Conservation (phyloP, 768 basidiomycete species). For the Mycena latifolia region DNA sequence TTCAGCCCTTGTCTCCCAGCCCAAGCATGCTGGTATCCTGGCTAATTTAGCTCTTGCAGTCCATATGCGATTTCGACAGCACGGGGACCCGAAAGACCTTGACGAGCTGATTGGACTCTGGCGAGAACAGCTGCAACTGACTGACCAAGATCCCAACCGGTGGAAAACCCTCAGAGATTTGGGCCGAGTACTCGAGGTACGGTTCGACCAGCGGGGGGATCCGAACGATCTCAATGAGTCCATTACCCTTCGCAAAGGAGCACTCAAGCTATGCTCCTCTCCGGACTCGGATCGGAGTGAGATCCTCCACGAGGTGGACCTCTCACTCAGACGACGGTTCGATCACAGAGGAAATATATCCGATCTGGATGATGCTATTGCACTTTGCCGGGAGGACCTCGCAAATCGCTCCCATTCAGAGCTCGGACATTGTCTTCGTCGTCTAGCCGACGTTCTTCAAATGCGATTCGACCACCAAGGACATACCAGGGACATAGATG, state of each 20-base stretch:
- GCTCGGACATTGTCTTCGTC: background rate
- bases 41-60: slow-evolving; percentile 4
- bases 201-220: slow-evolving; percentile 5
- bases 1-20: background rate
- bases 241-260: slow-evolving; percentile 4
- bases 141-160: background rate
- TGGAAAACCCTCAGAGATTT: background rate
- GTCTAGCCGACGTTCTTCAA: background rate
- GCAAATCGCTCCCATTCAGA: background rate
- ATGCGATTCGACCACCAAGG: background rate
- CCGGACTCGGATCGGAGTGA: background rate
- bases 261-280: background rate
- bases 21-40: background rate
- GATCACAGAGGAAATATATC: background rate
- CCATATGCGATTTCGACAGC: background rate
- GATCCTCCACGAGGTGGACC: background rate
- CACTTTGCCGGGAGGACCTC: background rate
- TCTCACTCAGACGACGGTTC: background rate
- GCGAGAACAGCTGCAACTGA: slow-evolving; percentile 7
- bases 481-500: background rate
- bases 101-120: slow-evolving; percentile 6
- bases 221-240: slow-evolving; percentile 3
- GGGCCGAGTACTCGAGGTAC: slow-evolving; percentile 2
- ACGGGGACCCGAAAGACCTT: slow-evolving; percentile 5
- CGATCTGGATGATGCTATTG: slow-evolving; percentile 11